These are phyloP conservation scores for Thalassiosira mediterranea DNA, from an alignment of 352 stramenopile species.

Conservation along the genomic window DNA sequence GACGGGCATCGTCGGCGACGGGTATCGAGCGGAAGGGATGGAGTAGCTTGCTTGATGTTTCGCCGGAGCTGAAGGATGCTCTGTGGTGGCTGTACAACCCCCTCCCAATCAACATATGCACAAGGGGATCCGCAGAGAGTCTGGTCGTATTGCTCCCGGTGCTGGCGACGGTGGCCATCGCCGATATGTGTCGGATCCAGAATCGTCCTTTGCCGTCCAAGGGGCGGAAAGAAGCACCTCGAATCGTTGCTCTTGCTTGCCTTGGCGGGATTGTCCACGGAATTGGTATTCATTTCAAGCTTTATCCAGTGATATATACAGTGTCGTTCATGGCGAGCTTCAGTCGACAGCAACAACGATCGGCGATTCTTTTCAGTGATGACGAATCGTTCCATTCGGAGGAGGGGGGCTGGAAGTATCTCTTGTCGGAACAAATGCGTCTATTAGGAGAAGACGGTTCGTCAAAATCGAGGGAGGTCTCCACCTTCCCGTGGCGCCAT, in stretches of 20 bases:
- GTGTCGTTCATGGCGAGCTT: conserved; percentile 80
- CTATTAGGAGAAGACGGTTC: no score
- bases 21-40: not conserved
- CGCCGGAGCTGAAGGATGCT: conserved; percentile 63
- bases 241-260: conserved; percentile 44
- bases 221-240: not conserved
- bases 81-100: conserved; percentile 97
- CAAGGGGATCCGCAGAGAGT: conserved; percentile 95
- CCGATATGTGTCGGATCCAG: conserved; percentile 24
- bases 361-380: no score
- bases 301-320: conserved; percentile 98
- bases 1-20: conserved; percentile 14
- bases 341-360: conserved; percentile 41
- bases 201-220: conserved; percentile 8
- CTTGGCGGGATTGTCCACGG: conserved; percentile 87
- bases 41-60: conserved; percentile 21
- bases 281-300: conserved; percentile 96
- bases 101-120: conserved; percentile 98
- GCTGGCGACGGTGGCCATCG: conserved; percentile 71
- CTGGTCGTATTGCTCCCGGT: conserved; percentile 95
- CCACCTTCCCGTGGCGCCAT: conserved; percentile 49
- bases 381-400: no score
- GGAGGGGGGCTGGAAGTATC: conserved; percentile 28
- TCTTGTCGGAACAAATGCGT: conserved; percentile 33
- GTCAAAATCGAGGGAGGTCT: conserved; percentile 2